These are phyloP conservation scores for Lentinus polychrous DNA, from an alignment of 1,284 basidiomycete species.

Conservation along the genomic window DNA sequence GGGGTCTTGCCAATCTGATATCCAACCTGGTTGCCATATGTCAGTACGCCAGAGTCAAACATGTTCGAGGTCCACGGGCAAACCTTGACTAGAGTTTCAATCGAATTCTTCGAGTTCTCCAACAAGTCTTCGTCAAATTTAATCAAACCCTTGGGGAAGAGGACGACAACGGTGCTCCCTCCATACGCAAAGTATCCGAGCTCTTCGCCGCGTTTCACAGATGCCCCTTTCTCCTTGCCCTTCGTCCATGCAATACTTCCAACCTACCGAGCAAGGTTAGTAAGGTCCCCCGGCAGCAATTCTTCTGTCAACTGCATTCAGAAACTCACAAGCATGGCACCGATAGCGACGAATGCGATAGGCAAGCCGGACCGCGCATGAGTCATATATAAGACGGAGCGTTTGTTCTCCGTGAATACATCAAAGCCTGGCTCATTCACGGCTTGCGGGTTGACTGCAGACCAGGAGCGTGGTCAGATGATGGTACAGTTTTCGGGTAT, in stretches of 20 bases:
- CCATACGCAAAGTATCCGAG: slow-evolving; percentile 65
- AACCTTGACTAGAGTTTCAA: slow-evolving; percentile 74
- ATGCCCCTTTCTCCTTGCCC: slow-evolving; percentile 26
- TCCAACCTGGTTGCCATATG: slow-evolving; percentile 9
- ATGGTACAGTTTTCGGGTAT: not conserved
- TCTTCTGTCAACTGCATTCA: not conserved
- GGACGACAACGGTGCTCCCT: slow-evolving; percentile 58
- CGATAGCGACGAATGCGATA: slow-evolving; percentile 56
- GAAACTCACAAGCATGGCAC: slow-evolving; percentile 51
- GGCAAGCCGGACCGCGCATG: slow-evolving; percentile 37
- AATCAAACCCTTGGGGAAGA: slow-evolving; percentile 59
- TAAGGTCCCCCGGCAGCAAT: too few species aligned
- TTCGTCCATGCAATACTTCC: slow-evolving; percentile 21
- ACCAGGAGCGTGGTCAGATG: too few species aligned
- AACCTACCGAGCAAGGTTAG: slow-evolving; percentile 9
- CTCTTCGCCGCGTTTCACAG: slow-evolving; percentile 47
- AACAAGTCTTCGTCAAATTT: slow-evolving; percentile 65
- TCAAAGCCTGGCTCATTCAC: slow-evolving; percentile 67
- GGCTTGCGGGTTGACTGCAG: slow-evolving; percentile 71
- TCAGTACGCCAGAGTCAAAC: too few species aligned
- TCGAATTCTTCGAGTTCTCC: slow-evolving; percentile 45
- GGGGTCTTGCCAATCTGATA: slow-evolving; percentile 12
- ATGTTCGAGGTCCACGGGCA: slow-evolving; percentile 9
- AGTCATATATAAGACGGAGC: slow-evolving; percentile 48
- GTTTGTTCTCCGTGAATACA: slow-evolving; percentile 69